Conservation (phyloP, 108 stramenopile species). For the Nitzschia putrida region DNA sequence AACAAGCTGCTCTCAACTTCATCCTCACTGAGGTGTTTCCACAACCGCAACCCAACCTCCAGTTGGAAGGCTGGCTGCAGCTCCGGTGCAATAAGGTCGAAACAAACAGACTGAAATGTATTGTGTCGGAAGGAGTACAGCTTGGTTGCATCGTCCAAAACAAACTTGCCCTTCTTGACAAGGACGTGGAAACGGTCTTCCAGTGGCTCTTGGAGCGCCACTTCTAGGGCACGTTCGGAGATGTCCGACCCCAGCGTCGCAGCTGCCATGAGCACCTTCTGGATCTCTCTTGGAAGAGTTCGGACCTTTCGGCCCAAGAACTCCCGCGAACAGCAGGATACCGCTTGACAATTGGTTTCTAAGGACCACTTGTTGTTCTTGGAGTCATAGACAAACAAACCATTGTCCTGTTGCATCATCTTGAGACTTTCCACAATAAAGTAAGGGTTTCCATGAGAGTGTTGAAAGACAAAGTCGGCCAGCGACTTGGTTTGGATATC, state of each 20-base stretch:
- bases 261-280: constrained; percentile 38
- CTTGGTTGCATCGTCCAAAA: constrained; percentile 7
- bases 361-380: constrained; percentile 6
- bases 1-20: constrained; percentile 42
- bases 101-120: constrained; percentile 45
- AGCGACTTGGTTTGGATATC: constrained; percentile 4
- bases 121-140: constrained; percentile 34
- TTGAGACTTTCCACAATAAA: constrained; percentile 38
- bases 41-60: constrained; percentile 53
- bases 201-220: constrained; percentile 9
- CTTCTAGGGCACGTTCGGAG: constrained; percentile 10
- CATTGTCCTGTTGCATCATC: constrained; percentile 23
- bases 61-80: constrained; percentile 45
- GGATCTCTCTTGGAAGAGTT: constrained; percentile 23
- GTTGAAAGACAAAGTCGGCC: constrained; percentile 9
- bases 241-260: constrained; percentile 38
- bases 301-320: constrained; percentile 9
- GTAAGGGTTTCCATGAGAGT: constrained; percentile 45
- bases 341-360: not conserved
- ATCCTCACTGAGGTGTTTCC: constrained; percentile 31
- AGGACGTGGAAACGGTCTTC: constrained; percentile 16
- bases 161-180: constrained; percentile 17
- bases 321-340: not conserved
- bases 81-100: constrained; percentile 41
- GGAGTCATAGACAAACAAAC: constrained; percentile 11